Percentiles rank a stretch among this genome's conserved stretches.
phyloP scores from a whole-genome alignment of 2,329 filamentous ascomycete genomes.

The Ascochyta rabiei region DNA sequence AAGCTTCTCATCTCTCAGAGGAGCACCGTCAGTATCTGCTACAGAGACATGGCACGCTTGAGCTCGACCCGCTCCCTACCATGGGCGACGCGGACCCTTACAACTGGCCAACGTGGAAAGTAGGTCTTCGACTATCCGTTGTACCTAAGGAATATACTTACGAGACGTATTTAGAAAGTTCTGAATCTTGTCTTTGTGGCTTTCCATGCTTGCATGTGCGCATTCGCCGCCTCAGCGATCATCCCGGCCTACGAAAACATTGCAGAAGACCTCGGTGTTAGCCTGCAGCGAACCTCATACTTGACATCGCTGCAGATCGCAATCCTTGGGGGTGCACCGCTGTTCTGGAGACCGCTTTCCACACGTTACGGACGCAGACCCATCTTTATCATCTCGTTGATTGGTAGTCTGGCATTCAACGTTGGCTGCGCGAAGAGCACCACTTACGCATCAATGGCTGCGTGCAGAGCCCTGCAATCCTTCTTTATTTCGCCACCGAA shows the following conservation, averaged over 20 bases:
- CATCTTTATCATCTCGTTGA: slow-evolving; percentile 59
- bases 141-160: background rate
- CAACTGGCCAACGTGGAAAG: slow-evolving; percentile 62
- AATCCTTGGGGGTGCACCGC: slow-evolving; percentile 59
- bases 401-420: slow-evolving; percentile 57
- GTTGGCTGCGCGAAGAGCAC: slow-evolving; percentile 60
- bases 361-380: slow-evolving; percentile 61
- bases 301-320: slow-evolving; percentile 63
- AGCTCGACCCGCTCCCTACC: slow-evolving; percentile 60
- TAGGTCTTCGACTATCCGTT: slow-evolving; percentile 18
- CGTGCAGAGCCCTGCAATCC: slow-evolving; percentile 59
- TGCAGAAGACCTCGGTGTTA: slow-evolving; percentile 56
- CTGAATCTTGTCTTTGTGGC: slow-evolving; percentile 61
- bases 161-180: slow-evolving; percentile 52
- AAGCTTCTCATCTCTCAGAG: slow-evolving; percentile 46
- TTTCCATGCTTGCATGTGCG: slow-evolving; percentile 64
- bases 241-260: slow-evolving; percentile 62
- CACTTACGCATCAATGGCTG: slow-evolving; percentile 57
- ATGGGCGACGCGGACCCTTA: slow-evolving; percentile 60
- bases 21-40: slow-evolving; percentile 59
- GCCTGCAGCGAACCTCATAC: slow-evolving; percentile 58
- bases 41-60: slow-evolving; percentile 59
- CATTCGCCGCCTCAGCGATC: slow-evolving; percentile 61
- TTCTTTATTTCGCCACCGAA: slow-evolving; percentile 64
- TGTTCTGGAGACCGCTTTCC: slow-evolving; percentile 64